Evolutionary conservation across 352 stramenopile genomes (phyloP).

Genomic region (Phytophthora rubi): DNA sequence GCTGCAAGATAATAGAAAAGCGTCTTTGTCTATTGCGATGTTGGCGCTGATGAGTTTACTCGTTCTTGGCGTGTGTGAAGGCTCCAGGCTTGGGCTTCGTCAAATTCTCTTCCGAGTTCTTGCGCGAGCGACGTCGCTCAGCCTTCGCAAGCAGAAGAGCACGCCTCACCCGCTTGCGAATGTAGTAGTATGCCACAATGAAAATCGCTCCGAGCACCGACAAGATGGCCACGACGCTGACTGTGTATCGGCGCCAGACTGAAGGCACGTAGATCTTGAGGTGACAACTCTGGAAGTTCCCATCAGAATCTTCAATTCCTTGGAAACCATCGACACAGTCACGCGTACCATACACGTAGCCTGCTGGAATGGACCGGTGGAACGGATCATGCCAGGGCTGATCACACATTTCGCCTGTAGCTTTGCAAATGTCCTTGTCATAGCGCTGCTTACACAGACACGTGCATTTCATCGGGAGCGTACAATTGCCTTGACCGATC

Average conservation of each 20-base stretch:
- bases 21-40: conserved; percentile 25
- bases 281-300: conserved; percentile 94
- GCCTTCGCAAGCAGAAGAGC: conserved; percentile 91
- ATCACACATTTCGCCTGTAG: conserved; percentile 80
- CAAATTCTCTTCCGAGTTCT: conserved; percentile 67
- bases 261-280: conserved; percentile 95
- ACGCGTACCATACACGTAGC: conserved; percentile 93
- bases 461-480: conserved; percentile 89
- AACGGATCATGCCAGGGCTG: conserved; percentile 87
- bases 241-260: conserved; percentile 81
- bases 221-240: conserved; percentile 76
- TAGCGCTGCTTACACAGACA: conserved; percentile 92
- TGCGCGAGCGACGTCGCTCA: conserved; percentile 85
- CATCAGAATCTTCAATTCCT: conserved; percentile 89
- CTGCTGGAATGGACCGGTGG: conserved; percentile 66
- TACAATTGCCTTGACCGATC: conserved; percentile 94
- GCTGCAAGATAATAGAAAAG: conserved; percentile 30
- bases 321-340: conserved; percentile 95
- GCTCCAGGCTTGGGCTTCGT: conserved; percentile 55
- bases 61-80: conserved; percentile 67
- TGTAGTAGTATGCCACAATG: conserved; percentile 85
- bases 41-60: conserved; percentile 30
- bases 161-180: conserved; percentile 82
- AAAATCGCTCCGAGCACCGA: conserved; percentile 70
- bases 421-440: conserved; percentile 65